A percentile compares a stretch with the other conserved stretches of the same genome.
phyloP scores from a whole-genome alignment of 2,329 filamentous ascomycete genomes.

The Fusarium staphyleae region DNA sequence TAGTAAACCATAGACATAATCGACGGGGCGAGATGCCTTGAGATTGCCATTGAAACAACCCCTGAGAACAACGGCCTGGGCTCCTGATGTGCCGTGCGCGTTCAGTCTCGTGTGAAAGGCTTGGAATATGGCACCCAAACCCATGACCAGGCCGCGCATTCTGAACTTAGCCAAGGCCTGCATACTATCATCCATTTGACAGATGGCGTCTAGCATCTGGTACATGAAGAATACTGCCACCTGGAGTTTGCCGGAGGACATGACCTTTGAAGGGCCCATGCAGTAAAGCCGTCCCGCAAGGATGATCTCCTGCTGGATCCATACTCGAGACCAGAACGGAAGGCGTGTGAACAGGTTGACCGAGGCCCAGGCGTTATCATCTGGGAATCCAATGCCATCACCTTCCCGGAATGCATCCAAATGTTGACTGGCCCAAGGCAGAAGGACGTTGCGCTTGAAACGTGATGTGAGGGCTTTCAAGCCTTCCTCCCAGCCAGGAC shows the following conservation, averaged over 20 bases:
- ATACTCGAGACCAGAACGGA: conserved; percentile 1
- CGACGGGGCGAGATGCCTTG: neutral
- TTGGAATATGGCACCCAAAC: neutral
- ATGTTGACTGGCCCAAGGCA: neutral
- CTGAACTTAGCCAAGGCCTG: neutral
- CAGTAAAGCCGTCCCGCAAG: neutral
- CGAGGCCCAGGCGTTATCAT: neutral
- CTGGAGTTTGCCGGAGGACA: neutral
- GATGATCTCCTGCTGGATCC: neutral
- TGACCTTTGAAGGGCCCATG: neutral
- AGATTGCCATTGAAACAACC: neutral
- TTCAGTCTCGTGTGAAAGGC: neutral
- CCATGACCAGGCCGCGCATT: neutral
- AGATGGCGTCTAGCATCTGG: neutral
- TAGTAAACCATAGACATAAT: neutral
- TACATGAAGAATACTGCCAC: neutral
- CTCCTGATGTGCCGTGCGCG: neutral
- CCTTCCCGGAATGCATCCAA: neutral
- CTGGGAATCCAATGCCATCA: neutral
- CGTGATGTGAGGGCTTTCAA: neutral
- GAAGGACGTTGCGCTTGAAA: neutral
- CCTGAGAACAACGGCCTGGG: neutral
- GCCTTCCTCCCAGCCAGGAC: neutral
- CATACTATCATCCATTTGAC: neutral
- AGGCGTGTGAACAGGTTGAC: neutral